phyloP scores from a whole-genome alignment of 441 rosid genomes.

The Corymbia calophylla region DNA sequence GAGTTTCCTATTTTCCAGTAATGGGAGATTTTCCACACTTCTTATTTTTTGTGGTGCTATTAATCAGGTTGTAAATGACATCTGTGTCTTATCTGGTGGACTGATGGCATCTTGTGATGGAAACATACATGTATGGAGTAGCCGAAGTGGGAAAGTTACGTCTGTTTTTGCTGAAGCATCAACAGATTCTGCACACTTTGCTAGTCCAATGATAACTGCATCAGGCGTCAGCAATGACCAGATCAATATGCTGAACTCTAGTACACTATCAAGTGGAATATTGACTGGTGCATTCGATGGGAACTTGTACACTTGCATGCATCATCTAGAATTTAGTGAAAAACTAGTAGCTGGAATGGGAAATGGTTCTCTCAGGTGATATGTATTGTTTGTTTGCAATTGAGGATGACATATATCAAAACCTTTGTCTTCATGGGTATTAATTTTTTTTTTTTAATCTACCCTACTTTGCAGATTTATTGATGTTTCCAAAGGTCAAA shows the following conservation, averaged over 20 bases:
- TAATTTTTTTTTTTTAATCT: background rate
- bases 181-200: conserved; percentile 42
- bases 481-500: conserved; percentile 62
- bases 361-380: conserved; percentile 84
- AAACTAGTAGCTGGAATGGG: conserved; percentile 81
- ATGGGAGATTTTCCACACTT: conserved; percentile 9
- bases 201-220: conserved; percentile 29
- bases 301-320: conserved; percentile 86
- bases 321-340: conserved; percentile 53
- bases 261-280: conserved; percentile 61
- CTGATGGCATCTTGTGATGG: conserved; percentile 95
- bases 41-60: conserved; percentile 20
- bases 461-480: conserved; percentile 43
- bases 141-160: conserved; percentile 70
- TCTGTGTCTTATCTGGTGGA: conserved; percentile 67
- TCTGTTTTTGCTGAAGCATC: conserved; percentile 68
- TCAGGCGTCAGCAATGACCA: conserved; percentile 46
- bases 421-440: conserved; percentile 3
- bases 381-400: conserved; percentile 1
- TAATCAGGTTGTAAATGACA: conserved; percentile 82
- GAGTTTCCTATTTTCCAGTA: background rate
- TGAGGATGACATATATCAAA: conserved; percentile 1
- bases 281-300: conserved; percentile 64
- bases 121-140: conserved; percentile 87
- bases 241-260: conserved; percentile 44